A percentile compares a stretch with the other conserved stretches of the same genome.
Evolutionary conservation across 1,139 yeast genomes (phyloP).

Genomic region (Ogataea hybrid): DNA sequence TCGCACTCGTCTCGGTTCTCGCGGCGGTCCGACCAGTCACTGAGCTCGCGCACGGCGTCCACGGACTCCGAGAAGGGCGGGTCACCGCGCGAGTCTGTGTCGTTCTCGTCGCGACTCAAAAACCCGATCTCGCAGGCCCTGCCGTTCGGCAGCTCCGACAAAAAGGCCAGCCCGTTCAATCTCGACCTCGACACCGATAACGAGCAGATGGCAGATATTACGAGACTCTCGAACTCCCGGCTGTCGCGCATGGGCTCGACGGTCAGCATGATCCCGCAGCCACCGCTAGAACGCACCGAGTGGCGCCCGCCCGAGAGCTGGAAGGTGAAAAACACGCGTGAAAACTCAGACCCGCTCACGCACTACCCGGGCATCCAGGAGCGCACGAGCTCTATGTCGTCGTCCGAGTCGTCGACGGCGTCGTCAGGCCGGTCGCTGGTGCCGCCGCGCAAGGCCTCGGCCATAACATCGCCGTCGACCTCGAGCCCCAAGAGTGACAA

Average conservation of each 20-base stretch:
- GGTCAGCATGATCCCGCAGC: slow-evolving; percentile 14
- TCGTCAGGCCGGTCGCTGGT: slow-evolving; percentile 10
- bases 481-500: slow-evolving; percentile 8
- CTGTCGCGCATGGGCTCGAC: slow-evolving; percentile 26
- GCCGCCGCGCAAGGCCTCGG: slow-evolving; percentile 8
- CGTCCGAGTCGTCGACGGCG: slow-evolving; percentile 8
- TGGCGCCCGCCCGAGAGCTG: slow-evolving; percentile 35
- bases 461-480: slow-evolving; percentile 10
- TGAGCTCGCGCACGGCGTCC: not conserved
- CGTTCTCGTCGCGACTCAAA: slow-evolving; percentile 2
- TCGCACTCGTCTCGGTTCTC: slow-evolving; percentile 2
- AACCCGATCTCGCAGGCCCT: slow-evolving; percentile 8
- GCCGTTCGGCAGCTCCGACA: slow-evolving; percentile 3
- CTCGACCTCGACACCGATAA: slow-evolving; percentile 23
- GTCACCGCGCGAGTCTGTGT: slow-evolving; percentile 1
- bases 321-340: slow-evolving; percentile 28
- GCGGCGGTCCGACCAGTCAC: slow-evolving; percentile 17
- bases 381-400: slow-evolving; percentile 6
- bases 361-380: not conserved
- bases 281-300: slow-evolving; percentile 14
- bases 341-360: not conserved
- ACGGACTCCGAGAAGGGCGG: not conserved
- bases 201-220: slow-evolving; percentile 20
- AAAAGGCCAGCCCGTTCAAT: slow-evolving; percentile 10
- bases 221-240: slow-evolving; percentile 13